phyloP scores from a whole-genome alignment of 257 asterid species.

The Solanum stenotomum region DNA sequence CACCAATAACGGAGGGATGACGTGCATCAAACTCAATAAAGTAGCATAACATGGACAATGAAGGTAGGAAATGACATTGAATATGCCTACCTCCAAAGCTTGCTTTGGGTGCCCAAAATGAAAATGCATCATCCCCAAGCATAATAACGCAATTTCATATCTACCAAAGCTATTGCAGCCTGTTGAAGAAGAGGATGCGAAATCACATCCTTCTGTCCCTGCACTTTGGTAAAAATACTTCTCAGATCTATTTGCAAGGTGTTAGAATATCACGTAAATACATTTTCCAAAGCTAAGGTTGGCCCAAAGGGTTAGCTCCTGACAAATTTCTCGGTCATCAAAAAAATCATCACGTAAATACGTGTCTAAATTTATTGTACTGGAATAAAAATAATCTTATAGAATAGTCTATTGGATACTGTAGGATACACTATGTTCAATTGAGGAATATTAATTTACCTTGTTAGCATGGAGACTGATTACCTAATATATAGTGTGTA shows the following conservation, averaged over 20 bases:
- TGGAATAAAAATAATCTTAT: not conserved
- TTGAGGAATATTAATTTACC: not conserved
- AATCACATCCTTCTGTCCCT: slow-evolving; percentile 95
- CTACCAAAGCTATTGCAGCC: slow-evolving; percentile 62
- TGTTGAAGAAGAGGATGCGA: slow-evolving; percentile 46
- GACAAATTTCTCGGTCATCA: not conserved
- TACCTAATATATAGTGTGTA: not conserved
- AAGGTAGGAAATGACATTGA: not conserved
- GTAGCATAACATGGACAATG: not conserved
- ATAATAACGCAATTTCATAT: slow-evolving; percentile 80
- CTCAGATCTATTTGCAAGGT: slow-evolving; percentile 20
- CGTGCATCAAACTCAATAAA: not conserved
- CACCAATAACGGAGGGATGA: not conserved
- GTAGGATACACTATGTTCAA: not conserved
- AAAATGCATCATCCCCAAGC: slow-evolving; percentile 97
- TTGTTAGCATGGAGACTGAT: not conserved
- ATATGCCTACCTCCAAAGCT: slow-evolving; percentile 75
- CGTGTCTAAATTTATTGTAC: not conserved
- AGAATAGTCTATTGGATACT: not conserved
- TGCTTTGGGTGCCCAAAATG: slow-evolving; percentile 88
- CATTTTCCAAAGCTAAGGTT: not conserved
- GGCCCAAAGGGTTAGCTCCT: not conserved
- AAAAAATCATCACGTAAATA: not conserved
- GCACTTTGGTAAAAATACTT: slow-evolving; percentile 66
- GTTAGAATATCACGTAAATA: not conserved